Percentiles rank a stretch among this genome's conserved stretches.
Conservation (phyloP, 169 alveolate species). For the Plasmodium inui region DNA sequence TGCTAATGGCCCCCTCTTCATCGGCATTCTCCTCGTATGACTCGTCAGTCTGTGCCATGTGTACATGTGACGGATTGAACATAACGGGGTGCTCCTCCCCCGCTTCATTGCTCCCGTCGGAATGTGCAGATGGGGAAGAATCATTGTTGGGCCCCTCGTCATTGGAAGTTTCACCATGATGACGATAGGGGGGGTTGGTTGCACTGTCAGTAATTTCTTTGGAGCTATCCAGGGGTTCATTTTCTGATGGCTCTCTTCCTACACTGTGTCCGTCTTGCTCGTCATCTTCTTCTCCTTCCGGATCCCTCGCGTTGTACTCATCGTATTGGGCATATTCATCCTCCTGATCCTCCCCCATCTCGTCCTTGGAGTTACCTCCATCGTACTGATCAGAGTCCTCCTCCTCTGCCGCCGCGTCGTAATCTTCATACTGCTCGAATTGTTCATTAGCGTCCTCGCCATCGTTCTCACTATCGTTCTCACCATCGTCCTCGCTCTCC, state of each 20-base stretch:
- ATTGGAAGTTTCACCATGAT: neutral
- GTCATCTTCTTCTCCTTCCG: neutral
- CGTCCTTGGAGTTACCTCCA: neutral
- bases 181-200: neutral
- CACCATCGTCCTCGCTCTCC: neutral
- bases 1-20: constrained; percentile 25
- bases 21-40: neutral
- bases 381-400: neutral
- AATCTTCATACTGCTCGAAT: neutral
- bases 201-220: neutral
- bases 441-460: neutral
- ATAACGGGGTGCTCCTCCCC: neutral
- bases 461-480: neutral
- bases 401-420: neutral
- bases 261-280: neutral
- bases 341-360: neutral
- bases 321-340: constrained; percentile 7
- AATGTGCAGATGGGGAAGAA: neutral
- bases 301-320: neutral
- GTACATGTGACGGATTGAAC: neutral
- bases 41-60: neutral
- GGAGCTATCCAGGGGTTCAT: neutral
- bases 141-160: neutral
- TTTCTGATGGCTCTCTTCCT: neutral
- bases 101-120: neutral